These are phyloP conservation scores for Erythrobasidium hasegawianum DNA, from an alignment of 1,284 basidiomycete genomes.

Conservation along the genomic window DNA sequence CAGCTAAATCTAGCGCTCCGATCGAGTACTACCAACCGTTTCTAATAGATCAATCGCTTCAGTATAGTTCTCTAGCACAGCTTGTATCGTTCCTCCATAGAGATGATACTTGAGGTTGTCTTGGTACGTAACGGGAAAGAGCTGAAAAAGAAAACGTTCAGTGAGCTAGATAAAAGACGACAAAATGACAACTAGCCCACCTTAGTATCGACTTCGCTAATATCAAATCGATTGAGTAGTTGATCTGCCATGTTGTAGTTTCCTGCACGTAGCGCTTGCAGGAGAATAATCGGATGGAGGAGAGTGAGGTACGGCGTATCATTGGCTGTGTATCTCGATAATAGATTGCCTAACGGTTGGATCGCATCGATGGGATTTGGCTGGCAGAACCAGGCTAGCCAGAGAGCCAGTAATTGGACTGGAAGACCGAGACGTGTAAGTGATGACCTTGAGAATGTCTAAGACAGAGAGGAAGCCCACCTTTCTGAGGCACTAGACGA, in stretches of 20 bases:
- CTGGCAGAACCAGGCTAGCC: conserved; percentile 1
- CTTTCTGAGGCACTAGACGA: conserved; percentile 18
- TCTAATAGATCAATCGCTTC: conserved; percentile 71
- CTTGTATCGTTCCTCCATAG: conserved; percentile 62
- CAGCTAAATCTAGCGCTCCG: neutral
- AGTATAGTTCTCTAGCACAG: conserved; percentile 60
- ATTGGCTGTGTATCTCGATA: conserved; percentile 57
- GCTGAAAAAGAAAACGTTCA: conserved; percentile 30
- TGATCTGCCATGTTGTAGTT: conserved; percentile 18
- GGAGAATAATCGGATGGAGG: conserved; percentile 62
- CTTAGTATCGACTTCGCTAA: conserved; percentile 38
- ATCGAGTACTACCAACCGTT: conserved; percentile 52
- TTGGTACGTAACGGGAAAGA: conserved; percentile 57
- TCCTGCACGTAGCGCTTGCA: conserved; percentile 37
- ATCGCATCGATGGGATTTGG: conserved; percentile 56
- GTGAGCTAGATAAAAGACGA: too few relatives aligned
- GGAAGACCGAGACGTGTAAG: too few relatives aligned
- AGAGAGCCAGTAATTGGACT: conserved; percentile 7
- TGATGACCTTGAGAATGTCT: too few relatives aligned
- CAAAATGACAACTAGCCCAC: too few relatives aligned
- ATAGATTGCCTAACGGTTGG: conserved; percentile 58
- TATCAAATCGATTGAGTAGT: conserved; percentile 22
- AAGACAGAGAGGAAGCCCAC: too few relatives aligned
- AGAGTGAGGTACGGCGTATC: conserved; percentile 61
- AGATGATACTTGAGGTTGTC: conserved; percentile 76